phyloP scores from a whole-genome alignment of 2,329 filamentous ascomycete genomes.

The Calonectria hawksworthii region DNA sequence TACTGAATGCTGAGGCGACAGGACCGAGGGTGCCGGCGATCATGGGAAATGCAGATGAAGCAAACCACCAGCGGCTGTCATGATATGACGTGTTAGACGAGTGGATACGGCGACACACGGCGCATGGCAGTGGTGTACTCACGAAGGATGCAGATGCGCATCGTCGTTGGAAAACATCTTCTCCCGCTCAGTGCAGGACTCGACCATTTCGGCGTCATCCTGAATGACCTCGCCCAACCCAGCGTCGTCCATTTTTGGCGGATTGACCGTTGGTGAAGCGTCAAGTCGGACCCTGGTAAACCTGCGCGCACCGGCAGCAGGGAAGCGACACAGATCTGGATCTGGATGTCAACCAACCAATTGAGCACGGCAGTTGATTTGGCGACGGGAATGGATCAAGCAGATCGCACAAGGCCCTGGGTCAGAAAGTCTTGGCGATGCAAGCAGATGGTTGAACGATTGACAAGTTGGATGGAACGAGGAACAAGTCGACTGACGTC shows the following conservation, averaged over 20 bases:
- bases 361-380: background rate
- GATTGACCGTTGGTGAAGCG: conserved; percentile 4
- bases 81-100: conserved; percentile 5
- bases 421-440: background rate
- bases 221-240: conserved; percentile 51
- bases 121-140: conserved; percentile 21
- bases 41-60: conserved; percentile 78
- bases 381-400: background rate
- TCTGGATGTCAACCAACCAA: background rate
- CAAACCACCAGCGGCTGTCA: conserved; percentile 73
- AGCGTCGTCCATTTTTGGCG: conserved; percentile 57
- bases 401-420: background rate
- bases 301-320: background rate
- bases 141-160: conserved; percentile 62
- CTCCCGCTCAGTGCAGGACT: conserved; percentile 33
- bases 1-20: conserved; percentile 88
- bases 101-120: background rate
- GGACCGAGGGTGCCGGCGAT: conserved; percentile 88
- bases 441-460: background rate
- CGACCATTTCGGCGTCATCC: conserved; percentile 35
- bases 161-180: conserved; percentile 55
- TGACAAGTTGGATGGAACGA: background rate
- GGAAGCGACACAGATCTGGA: background rate
- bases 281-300: background rate
- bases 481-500: background rate